phyloP scores from a whole-genome alignment of 345 rosid species.

The Aethionema arabicum region DNA sequence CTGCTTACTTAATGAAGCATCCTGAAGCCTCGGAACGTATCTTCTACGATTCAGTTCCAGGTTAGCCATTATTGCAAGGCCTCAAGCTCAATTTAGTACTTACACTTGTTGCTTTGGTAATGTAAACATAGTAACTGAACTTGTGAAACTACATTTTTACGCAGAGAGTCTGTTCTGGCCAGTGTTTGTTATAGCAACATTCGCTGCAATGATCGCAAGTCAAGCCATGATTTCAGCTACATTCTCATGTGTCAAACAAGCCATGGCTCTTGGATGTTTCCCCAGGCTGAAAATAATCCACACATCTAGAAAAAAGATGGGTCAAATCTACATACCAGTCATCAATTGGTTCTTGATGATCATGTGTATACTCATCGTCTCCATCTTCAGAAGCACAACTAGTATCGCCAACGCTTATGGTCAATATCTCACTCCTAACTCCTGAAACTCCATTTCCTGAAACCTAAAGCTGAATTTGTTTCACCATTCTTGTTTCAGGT shows the following conservation, averaged over 20 bases:
- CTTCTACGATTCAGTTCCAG: conserved; percentile 92
- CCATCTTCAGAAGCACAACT: conserved; percentile 80
- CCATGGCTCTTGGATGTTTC: conserved; percentile 98
- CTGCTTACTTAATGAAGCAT: conserved; percentile 70
- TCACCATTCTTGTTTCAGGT: conserved; percentile 47
- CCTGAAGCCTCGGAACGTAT: conserved; percentile 63
- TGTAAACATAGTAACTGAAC: conserved; percentile 1
- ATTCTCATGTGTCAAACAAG: conserved; percentile 89
- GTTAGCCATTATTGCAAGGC: conserved; percentile 30
- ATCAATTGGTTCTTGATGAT: conserved; percentile 92
- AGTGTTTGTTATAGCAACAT: conserved; percentile 72
- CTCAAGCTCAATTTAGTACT: not conserved
- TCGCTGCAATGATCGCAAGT: conserved; percentile 96
- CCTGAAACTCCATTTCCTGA: too few species aligned
- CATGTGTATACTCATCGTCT: conserved; percentile 85
- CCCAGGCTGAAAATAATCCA: conserved; percentile 94
- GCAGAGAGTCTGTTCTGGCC: conserved; percentile 91
- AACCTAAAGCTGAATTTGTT: not conserved
- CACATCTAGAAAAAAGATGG: conserved; percentile 80
- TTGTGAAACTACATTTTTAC: conserved; percentile 9
- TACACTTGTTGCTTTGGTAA: too few species aligned
- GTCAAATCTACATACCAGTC: conserved; percentile 89
- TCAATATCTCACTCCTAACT: conserved; percentile 29
- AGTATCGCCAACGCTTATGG: conserved; percentile 99
- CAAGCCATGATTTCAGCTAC: conserved; percentile 99